Evolutionary conservation across 495 filamentous ascomycete species (phyloP).

Genomic region (Penicillium canariense): DNA sequence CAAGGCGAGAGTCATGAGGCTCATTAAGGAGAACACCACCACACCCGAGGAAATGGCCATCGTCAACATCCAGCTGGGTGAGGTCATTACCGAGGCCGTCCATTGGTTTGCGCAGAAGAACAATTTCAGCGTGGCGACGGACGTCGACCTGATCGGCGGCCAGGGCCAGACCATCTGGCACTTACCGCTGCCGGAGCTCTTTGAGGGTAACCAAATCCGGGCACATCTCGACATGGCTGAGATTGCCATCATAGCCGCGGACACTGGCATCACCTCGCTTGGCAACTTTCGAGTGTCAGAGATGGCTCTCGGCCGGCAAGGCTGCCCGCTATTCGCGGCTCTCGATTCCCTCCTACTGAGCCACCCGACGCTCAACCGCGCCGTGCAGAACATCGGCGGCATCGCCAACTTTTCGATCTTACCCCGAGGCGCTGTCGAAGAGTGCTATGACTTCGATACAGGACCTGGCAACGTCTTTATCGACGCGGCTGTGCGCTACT

Average conservation of each 20-base stretch:
- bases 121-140: slow-evolving; percentile 16
- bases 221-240: slow-evolving; percentile 30
- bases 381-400: slow-evolving; percentile 52
- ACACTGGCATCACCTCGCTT: slow-evolving; percentile 31
- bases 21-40: slow-evolving; percentile 42
- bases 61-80: slow-evolving; percentile 44
- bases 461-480: slow-evolving; percentile 25
- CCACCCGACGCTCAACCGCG: slow-evolving; percentile 47
- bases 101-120: slow-evolving; percentile 26
- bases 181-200: slow-evolving; percentile 22
- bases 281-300: slow-evolving; percentile 30
- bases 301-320: slow-evolving; percentile 31
- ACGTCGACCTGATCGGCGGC: slow-evolving; percentile 25
- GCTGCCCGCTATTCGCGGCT: slow-evolving; percentile 29
- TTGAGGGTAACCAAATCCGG: slow-evolving; percentile 25
- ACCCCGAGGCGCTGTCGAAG: slow-evolving; percentile 32
- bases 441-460: slow-evolving; percentile 43
- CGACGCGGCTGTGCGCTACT: slow-evolving; percentile 16
- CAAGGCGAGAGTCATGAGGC: slow-evolving; percentile 30
- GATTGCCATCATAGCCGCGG: slow-evolving; percentile 29
- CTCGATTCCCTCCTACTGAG: slow-evolving; percentile 42
- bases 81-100: slow-evolving; percentile 39
- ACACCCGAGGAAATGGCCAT: slow-evolving; percentile 42
- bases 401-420: slow-evolving; percentile 47
- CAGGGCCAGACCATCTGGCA: slow-evolving; percentile 29